Evolutionary conservation across 805 yeast genomes (phyloP).

Genomic region (Ogataea paraovalis): DNA sequence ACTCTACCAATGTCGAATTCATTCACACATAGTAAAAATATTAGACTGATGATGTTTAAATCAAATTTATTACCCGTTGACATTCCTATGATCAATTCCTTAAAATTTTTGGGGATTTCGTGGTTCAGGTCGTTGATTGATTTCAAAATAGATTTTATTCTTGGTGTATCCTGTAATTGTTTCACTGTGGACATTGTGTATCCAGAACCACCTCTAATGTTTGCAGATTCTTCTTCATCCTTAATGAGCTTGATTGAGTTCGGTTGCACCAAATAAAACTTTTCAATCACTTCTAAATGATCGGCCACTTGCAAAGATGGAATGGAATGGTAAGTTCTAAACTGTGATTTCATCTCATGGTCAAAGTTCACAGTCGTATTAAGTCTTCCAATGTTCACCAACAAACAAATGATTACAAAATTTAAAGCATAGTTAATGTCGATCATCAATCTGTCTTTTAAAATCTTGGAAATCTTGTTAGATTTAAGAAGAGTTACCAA

Average conservation of each 20-base stretch:
- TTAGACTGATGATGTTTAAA: slow-evolving; percentile 65
- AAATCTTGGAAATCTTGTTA: slow-evolving; percentile 74
- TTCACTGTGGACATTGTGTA: slow-evolving; percentile 48
- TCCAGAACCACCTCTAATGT: slow-evolving; percentile 28
- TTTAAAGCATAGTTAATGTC: slow-evolving; percentile 35
- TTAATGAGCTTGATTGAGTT: slow-evolving; percentile 13
- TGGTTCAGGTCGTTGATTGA: slow-evolving; percentile 72
- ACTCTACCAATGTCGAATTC: slow-evolving; percentile 34
- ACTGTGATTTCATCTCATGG: slow-evolving; percentile 90
- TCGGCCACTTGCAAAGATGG: slow-evolving; percentile 80
- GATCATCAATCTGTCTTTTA: slow-evolving; percentile 77
- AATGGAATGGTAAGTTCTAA: slow-evolving; percentile 89
- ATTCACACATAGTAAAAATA: slow-evolving; percentile 69
- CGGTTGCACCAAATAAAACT: slow-evolving; percentile 22
- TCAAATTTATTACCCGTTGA: slow-evolving; percentile 13
- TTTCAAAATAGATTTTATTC: slow-evolving; percentile 84
- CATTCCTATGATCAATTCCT: slow-evolving; percentile 37
- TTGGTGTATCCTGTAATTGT: slow-evolving; percentile 91
- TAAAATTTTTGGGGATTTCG: slow-evolving; percentile 43
- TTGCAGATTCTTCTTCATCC: slow-evolving; percentile 4
- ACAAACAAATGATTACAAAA: slow-evolving; percentile 47
- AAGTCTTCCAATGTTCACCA: slow-evolving; percentile 90
- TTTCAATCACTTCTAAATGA: slow-evolving; percentile 29
- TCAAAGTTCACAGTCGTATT: slow-evolving; percentile 94
- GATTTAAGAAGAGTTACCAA: slow-evolving; percentile 78